Conservation (phyloP, 2,329 filamentous ascomycete species). For the Verticillium nonalfalfae region DNA sequence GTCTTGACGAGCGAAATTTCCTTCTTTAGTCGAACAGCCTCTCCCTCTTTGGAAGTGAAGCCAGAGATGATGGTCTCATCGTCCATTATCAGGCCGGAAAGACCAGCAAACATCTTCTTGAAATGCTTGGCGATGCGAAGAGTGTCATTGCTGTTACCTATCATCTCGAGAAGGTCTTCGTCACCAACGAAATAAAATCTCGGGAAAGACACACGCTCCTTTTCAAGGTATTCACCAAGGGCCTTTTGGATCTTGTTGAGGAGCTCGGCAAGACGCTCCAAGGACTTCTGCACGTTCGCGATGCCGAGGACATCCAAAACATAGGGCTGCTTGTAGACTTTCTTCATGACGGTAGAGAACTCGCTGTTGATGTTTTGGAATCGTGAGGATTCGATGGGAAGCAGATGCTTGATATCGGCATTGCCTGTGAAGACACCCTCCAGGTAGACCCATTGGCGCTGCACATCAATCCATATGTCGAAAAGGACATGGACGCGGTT, state of each 20-base stretch:
- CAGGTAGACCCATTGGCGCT: constrained; percentile 98
- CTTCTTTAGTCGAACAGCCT: constrained; percentile 79
- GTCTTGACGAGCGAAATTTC: constrained; percentile 90
- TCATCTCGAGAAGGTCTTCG: constrained; percentile 96
- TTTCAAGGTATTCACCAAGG: constrained; percentile 95
- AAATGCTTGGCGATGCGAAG: constrained; percentile 96
- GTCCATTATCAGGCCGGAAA: constrained; percentile 85
- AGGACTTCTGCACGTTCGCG: constrained; percentile 87
- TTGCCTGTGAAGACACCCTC: constrained; percentile 99
- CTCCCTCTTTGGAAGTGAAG: constrained; percentile 92
- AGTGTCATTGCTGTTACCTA: constrained; percentile 98
- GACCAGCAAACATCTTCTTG: constrained; percentile 99
- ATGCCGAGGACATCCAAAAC: constrained; percentile 96
- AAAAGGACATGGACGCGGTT: constrained; percentile 97
- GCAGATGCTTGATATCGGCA: constrained; percentile 94
- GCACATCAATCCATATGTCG: constrained; percentile 99
- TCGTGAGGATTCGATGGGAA: constrained; percentile 91
- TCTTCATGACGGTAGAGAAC: constrained; percentile 99
- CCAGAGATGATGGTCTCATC: constrained; percentile 86
- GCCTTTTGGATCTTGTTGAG: constrained; percentile 99
- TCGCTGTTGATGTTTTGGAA: constrained; percentile 99
- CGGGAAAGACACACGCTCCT: constrained; percentile 94
- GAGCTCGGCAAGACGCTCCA: constrained; percentile 92
- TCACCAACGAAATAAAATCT: constrained; percentile 99
- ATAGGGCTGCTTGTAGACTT: constrained; percentile 93